Conservation (phyloP, 1,284 basidiomycete species). For the Tylopilus orsonianus region DNA sequence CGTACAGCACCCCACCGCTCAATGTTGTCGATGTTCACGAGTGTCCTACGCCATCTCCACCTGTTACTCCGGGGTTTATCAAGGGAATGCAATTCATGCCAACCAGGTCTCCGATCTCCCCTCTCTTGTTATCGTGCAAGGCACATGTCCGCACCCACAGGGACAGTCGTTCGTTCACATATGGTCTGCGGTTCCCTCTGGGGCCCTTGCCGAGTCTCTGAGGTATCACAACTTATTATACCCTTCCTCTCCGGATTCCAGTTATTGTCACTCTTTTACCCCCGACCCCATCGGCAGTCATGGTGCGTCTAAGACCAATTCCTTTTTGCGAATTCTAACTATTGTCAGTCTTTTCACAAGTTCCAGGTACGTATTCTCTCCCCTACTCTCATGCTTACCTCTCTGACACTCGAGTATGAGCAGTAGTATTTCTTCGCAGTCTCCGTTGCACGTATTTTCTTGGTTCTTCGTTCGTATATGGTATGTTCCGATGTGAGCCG, state of each 20-base stretch:
- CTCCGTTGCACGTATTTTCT: too few relatives aligned
- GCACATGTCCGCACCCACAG: slow-evolving; percentile 4
- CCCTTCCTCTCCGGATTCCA: neutral
- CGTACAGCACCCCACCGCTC: too few relatives aligned
- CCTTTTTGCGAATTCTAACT: slow-evolving; percentile 12
- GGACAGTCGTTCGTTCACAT: neutral
- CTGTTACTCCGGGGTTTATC: neutral
- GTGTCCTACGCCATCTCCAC: neutral
- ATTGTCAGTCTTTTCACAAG: slow-evolving; percentile 17
- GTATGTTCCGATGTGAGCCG: too few relatives aligned
- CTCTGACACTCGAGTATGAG: too few relatives aligned
- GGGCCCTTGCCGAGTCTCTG: slow-evolving; percentile 10
- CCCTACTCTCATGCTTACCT: too few relatives aligned
- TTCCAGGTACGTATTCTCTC: neutral
- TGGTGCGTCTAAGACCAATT: slow-evolving; percentile 4
- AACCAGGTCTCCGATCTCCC: neutral
- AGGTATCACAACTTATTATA: neutral
- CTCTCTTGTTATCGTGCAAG: slow-evolving; percentile 3
- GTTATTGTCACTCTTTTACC: too few relatives aligned
- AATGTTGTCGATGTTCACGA: neutral
- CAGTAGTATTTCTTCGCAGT: too few relatives aligned
- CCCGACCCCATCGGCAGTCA: neutral
- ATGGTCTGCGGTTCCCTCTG: slow-evolving; percentile 6
- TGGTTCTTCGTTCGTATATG: too few relatives aligned
- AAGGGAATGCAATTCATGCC: neutral